A percentile compares a stretch with the other conserved stretches of the same genome.
These are phyloP conservation scores for Nitzschia sp. DNA, from an alignment of 108 stramenopile genomes.

Conservation along the genomic window DNA sequence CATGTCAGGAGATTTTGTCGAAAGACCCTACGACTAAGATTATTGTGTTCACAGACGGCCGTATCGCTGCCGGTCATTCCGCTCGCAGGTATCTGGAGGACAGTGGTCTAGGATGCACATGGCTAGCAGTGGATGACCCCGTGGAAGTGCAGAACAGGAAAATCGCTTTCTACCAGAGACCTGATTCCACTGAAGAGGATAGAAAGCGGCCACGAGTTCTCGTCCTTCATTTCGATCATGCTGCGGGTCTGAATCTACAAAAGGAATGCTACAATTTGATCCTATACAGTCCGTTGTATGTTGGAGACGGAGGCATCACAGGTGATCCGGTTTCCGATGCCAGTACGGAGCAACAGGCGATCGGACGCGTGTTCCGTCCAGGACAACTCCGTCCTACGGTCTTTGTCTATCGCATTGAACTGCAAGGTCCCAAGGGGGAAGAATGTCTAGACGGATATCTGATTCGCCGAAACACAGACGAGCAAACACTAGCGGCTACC, in stretches of 20 bases:
- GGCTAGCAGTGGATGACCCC: constrained; percentile 45
- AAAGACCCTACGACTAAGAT: constrained; percentile 64
- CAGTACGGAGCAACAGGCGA: constrained; percentile 71
- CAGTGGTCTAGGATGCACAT: constrained; percentile 47
- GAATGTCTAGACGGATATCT: constrained; percentile 61
- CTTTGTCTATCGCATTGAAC: constrained; percentile 52
- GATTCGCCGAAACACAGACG: constrained; percentile 61
- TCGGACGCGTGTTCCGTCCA: constrained; percentile 65
- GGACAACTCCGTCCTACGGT: constrained; percentile 61
- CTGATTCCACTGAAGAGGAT: constrained; percentile 68
- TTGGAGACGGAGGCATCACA: constrained; percentile 49
- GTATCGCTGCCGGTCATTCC: constrained; percentile 43
- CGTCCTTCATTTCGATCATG: constrained; percentile 63
- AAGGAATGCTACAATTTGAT: constrained; percentile 71
- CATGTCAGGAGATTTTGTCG: constrained; percentile 50
- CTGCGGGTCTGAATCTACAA: constrained; percentile 74
- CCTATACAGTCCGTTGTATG: constrained; percentile 63
- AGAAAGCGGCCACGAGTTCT: constrained; percentile 58
- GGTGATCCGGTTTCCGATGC: constrained; percentile 60
- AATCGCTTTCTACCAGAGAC: constrained; percentile 61
- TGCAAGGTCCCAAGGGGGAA: constrained; percentile 60
- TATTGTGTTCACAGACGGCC: constrained; percentile 63
- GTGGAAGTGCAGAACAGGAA: constrained; percentile 59
- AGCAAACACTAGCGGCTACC: constrained; percentile 46
- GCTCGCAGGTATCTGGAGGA: constrained; percentile 44